Evolutionary conservation across 139 green algal species (phyloP).

Genomic region (Coelastrella sp.): DNA sequence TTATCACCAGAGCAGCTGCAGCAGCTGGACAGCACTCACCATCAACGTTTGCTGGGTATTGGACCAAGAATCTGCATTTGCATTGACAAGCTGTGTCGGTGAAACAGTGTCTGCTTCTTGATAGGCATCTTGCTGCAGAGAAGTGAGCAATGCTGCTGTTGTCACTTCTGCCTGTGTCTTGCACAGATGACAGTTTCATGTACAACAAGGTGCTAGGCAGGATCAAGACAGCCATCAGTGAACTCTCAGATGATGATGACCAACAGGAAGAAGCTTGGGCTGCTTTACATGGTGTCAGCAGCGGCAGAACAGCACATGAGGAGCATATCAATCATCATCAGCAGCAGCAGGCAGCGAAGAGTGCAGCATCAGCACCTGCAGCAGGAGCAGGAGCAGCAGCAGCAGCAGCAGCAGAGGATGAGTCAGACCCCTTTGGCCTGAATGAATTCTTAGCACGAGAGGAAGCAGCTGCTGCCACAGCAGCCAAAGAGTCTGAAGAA

Average conservation of each 20-base stretch:
- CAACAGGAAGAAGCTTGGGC: conserved; percentile 26
- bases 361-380: not conserved
- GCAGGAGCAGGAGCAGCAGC: conserved; percentile 12
- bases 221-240: conserved; percentile 53
- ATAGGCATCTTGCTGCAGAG: too few relatives aligned
- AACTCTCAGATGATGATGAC: conserved; percentile 34
- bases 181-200: conserved; percentile 78
- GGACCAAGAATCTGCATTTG: too few relatives aligned
- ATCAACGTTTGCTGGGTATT: too few relatives aligned
- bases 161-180: not conserved
- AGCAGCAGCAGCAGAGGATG: conserved; percentile 11
- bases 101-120: too few relatives aligned
- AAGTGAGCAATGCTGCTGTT: too few relatives aligned
- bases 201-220: conserved; percentile 72
- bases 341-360: conserved; percentile 7
- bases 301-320: not conserved
- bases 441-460: conserved; percentile 9
- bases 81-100: too few relatives aligned
- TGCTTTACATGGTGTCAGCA: not conserved
- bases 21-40: too few relatives aligned
- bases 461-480: conserved; percentile 29
- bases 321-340: not conserved
- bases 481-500: not conserved
- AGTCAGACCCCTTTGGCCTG: conserved; percentile 40
- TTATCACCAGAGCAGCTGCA: too few relatives aligned